A percentile compares a stretch with the other conserved stretches of the same genome.
Evolutionary conservation across 495 filamentous ascomycete species (phyloP).

Genomic region (Xylaria longipes): DNA sequence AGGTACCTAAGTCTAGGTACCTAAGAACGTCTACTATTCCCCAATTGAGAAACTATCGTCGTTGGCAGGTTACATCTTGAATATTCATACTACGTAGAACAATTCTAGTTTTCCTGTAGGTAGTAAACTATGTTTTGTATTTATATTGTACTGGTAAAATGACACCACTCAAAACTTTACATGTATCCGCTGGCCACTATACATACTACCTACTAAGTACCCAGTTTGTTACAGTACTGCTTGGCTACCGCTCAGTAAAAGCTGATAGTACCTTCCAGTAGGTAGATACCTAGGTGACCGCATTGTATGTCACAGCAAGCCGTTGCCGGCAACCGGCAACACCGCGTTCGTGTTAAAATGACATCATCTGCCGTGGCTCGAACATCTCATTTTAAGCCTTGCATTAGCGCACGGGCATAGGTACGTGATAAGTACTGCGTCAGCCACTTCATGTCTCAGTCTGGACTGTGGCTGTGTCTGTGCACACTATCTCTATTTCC

Average conservation of each 20-base stretch:
- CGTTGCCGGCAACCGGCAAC: slow-evolving; percentile 14
- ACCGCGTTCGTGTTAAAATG: slow-evolving; percentile 1
- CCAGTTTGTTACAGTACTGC: neutral
- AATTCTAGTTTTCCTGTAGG: too few species aligned
- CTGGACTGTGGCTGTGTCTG: neutral
- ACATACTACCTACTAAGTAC: neutral
- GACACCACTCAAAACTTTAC: too few species aligned
- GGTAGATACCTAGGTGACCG: neutral
- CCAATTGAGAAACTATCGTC: too few species aligned
- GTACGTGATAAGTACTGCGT: neutral
- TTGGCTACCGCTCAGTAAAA: neutral
- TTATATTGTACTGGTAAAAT: too few species aligned
- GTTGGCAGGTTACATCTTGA: too few species aligned
- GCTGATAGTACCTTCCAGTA: neutral
- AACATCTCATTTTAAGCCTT: neutral
- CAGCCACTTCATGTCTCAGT: neutral
- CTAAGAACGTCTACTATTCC: neutral
- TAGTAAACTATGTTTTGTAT: too few species aligned
- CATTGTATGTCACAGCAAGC: neutral
- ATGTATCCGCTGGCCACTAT: neutral
- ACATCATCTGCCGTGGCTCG: slow-evolving; percentile 13
- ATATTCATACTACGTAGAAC: too few species aligned
- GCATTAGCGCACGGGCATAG: slow-evolving; percentile 10
- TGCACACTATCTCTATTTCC: neutral
- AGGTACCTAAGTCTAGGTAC: neutral